Percentiles rank a stretch among this genome's conserved stretches.
Conservation (phyloP, 2,329 filamentous ascomycete species). For the Apiospora kogelbergensis region DNA sequence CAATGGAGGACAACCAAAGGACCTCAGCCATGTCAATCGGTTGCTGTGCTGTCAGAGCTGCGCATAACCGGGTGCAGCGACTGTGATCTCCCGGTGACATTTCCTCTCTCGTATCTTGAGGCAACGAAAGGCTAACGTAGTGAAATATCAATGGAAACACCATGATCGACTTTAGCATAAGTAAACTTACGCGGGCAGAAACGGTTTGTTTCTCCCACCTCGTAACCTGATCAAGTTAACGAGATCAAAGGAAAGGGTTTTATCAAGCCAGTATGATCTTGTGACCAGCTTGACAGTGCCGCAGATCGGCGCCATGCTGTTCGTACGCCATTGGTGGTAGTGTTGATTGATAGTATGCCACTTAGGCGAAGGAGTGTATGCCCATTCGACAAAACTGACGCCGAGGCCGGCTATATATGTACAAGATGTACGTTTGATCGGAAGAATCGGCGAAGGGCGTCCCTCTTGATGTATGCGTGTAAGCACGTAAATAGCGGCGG, state of each 20-base stretch:
- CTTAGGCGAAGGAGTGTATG: not conserved
- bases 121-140: not conserved
- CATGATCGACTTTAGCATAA: not conserved
- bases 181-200: no score
- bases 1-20: not conserved
- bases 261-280: not conserved
- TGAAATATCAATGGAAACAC: not conserved
- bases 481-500: not conserved
- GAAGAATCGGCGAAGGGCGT: not conserved
- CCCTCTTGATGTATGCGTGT: not conserved
- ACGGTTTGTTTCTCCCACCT: not conserved
- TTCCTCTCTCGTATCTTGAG: not conserved
- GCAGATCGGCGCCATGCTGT: not conserved
- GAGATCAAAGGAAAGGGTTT: not conserved
- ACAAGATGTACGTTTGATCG: not conserved
- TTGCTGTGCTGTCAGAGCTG: no score
- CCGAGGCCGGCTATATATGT: not conserved
- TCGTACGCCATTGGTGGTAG: not conserved
- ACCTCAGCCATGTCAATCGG: no score
- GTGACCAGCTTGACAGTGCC: not conserved
- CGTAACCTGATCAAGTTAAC: not conserved
- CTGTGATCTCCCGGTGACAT: not conserved
- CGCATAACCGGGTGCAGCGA: no score
- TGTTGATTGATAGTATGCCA: not conserved
- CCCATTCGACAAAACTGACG: not conserved